A percentile compares a stretch with the other conserved stretches of the same genome.
Evolutionary conservation across 768 basidiomycete genomes (phyloP).

Genomic region (Suillus luteus): DNA sequence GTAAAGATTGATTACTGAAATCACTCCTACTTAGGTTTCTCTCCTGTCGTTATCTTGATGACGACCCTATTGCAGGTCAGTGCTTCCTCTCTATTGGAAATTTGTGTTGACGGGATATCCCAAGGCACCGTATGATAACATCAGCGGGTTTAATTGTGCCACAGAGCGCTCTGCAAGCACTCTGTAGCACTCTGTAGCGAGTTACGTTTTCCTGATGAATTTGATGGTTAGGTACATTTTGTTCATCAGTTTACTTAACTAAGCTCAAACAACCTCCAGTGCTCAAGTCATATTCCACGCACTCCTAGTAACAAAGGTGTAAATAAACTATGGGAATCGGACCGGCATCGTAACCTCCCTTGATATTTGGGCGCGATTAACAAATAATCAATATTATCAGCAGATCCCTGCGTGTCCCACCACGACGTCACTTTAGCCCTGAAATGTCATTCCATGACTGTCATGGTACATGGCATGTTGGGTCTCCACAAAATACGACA

Average conservation of each 20-base stretch:
- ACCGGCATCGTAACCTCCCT: not conserved
- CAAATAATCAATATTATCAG: not conserved
- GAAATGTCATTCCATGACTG: not conserved
- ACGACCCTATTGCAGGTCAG: slow-evolving; percentile 1
- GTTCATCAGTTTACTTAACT: too few species aligned
- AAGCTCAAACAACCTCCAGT: not conserved
- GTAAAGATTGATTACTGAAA: not conserved
- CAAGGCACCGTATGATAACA: not conserved
- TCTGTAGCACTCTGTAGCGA: too few species aligned
- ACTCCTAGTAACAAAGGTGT: not conserved
- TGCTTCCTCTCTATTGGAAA: not conserved
- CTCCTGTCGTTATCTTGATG: not conserved
- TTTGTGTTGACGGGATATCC: not conserved
- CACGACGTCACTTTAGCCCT: not conserved
- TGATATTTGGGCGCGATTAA: not conserved
- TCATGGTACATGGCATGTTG: not conserved
- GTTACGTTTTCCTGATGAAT: too few species aligned
- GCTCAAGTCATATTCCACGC: not conserved
- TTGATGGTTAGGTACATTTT: not conserved
- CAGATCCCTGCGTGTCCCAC: not conserved
- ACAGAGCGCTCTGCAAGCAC: too few species aligned
- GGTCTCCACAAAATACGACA: not conserved
- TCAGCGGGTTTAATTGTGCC: too few species aligned
- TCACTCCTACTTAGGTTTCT: not conserved
- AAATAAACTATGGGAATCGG: not conserved